These are phyloP conservation scores for Stemphylium lycopersici DNA, from an alignment of 2,329 filamentous ascomycete genomes.

Conservation along the genomic window DNA sequence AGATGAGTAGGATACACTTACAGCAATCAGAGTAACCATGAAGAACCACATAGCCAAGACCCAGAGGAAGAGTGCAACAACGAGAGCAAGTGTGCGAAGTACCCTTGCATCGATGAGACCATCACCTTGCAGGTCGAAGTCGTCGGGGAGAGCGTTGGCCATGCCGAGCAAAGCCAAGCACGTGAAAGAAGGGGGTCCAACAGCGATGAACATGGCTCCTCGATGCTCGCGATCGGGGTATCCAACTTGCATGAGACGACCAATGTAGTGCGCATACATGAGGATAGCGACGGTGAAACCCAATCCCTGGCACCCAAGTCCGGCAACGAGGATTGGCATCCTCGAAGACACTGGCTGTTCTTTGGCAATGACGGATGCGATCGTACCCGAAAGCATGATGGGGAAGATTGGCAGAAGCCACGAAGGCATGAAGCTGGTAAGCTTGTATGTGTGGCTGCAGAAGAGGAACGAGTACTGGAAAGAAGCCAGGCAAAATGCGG, in stretches of 20 bases:
- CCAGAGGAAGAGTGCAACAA: constrained; percentile 67
- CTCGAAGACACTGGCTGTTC: constrained; percentile 64
- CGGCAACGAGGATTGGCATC: constrained; percentile 69
- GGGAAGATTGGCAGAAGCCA: constrained; percentile 79
- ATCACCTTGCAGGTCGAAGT: constrained; percentile 57
- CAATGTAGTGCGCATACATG: constrained; percentile 76
- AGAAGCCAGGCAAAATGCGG: constrained; percentile 49
- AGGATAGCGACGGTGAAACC: constrained; percentile 71
- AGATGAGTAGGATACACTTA: constrained; percentile 25
- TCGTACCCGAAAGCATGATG: constrained; percentile 74
- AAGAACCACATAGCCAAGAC: constrained; percentile 65
- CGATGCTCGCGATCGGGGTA: constrained; percentile 68
- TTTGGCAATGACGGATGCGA: constrained; percentile 68
- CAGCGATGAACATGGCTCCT: constrained; percentile 75
- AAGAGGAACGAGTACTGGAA: constrained; percentile 70
- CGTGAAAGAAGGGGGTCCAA: constrained; percentile 76
- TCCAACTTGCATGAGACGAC: constrained; percentile 71
- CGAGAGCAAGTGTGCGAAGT: constrained; percentile 55
- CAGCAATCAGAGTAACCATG: constrained; percentile 49
- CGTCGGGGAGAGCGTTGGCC: constrained; percentile 58
- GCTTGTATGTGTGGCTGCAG: constrained; percentile 61
- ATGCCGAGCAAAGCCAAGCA: constrained; percentile 73
- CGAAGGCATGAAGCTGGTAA: constrained; percentile 74
- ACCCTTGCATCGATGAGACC: constrained; percentile 53
- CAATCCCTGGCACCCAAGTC: constrained; percentile 72